Conservation (phyloP, 371 early-diverging fungal species). For the Smittium culicis region DNA sequence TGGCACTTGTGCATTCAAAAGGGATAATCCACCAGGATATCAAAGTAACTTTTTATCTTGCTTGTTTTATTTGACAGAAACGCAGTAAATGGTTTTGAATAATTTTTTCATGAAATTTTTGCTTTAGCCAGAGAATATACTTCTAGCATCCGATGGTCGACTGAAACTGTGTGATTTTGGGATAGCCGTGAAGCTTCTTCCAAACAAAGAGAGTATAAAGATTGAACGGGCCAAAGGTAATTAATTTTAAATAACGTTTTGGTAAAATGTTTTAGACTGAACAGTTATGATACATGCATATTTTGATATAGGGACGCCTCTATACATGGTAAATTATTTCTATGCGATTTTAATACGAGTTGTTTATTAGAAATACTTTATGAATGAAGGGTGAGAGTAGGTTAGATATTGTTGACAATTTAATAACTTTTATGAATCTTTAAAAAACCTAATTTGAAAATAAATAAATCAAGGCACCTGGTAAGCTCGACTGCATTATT, state of each 20-base stretch:
- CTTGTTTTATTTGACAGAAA: no score
- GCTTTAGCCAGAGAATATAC: constrained; percentile 22
- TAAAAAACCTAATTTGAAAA: background rate
- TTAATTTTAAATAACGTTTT: background rate
- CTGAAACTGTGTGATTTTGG: constrained; percentile 33
- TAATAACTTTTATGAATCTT: background rate
- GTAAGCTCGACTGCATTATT: no score
- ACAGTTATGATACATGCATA: background rate
- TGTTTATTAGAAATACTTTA: no score
- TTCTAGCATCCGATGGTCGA: constrained; percentile 25
- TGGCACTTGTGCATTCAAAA: constrained; percentile 22
- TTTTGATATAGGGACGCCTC: constrained; percentile 15
- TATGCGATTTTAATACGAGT: no score
- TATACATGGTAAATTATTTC: constrained; percentile 29
- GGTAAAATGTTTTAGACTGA: background rate
- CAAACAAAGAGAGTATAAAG: constrained; percentile 17
- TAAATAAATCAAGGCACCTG: background rate
- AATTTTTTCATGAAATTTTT: background rate
- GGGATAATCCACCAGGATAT: constrained; percentile 34
- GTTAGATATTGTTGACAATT: background rate
- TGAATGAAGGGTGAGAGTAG: no score
- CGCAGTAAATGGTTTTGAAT: no score
- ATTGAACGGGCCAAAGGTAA: constrained; percentile 24
- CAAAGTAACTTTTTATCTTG: constrained; percentile 13
- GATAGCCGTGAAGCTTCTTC: constrained; percentile 27